Evolutionary conservation across 768 basidiomycete species (phyloP).

Genomic region (Boletus reticuloceps): DNA sequence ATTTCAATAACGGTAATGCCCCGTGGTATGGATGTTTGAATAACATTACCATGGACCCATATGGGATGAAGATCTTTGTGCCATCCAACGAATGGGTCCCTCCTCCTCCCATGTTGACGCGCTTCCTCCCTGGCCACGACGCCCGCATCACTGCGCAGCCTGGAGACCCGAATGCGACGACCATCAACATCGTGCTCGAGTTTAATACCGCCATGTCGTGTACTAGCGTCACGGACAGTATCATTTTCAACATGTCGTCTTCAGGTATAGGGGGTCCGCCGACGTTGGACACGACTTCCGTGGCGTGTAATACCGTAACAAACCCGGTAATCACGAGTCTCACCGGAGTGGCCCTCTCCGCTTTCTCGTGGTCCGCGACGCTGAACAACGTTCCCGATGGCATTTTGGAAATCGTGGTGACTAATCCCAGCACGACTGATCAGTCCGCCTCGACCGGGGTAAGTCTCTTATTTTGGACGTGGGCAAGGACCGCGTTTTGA

Average conservation of each 20-base stretch:
- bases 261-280: conserved; percentile 61
- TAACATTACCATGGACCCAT: conserved; percentile 63
- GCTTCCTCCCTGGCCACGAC: conserved; percentile 86
- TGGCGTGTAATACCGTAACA: conserved; percentile 46
- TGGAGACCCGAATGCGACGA: conserved; percentile 48
- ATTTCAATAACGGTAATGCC: conserved; percentile 51
- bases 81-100: conserved; percentile 63
- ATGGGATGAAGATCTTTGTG: conserved; percentile 81
- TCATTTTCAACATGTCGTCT: conserved; percentile 68
- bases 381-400: conserved; percentile 78
- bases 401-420: conserved; percentile 69
- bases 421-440: conserved; percentile 45
- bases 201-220: conserved; percentile 82
- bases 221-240: conserved; percentile 54
- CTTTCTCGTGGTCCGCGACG: conserved; percentile 74
- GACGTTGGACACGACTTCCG: conserved; percentile 42
- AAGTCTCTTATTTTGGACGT: conserved; percentile 22
- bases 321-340: conserved; percentile 51
- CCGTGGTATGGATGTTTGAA: conserved; percentile 77
- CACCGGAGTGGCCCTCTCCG: conserved; percentile 52
- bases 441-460: conserved; percentile 55
- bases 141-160: conserved; percentile 51
- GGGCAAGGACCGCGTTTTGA: background rate
- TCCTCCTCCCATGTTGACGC: conserved; percentile 71
- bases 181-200: conserved; percentile 67